These are phyloP conservation scores for Fonsecaea erecta DNA, from an alignment of 2,329 filamentous ascomycete genomes.

Conservation along the genomic window DNA sequence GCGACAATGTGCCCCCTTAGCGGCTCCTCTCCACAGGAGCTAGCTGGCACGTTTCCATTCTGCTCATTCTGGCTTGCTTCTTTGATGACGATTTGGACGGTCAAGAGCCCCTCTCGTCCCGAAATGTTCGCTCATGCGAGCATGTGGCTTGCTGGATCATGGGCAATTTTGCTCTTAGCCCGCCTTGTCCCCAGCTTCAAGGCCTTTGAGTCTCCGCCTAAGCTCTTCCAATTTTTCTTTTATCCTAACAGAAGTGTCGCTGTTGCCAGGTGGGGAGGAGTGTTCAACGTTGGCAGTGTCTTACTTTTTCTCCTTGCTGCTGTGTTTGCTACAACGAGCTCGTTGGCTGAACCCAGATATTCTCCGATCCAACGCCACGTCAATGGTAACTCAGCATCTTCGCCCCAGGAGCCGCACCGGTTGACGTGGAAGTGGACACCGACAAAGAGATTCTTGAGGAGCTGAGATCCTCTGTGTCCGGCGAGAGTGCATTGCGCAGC, in stretches of 20 bases:
- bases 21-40: constrained; percentile 24
- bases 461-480: constrained; percentile 4
- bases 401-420: constrained; percentile 6
- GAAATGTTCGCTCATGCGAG: constrained; percentile 27
- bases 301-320: constrained; percentile 7
- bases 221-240: constrained; percentile 5
- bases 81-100: constrained; percentile 11
- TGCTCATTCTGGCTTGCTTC: constrained; percentile 28
- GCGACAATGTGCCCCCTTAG: constrained; percentile 10
- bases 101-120: constrained; percentile 27
- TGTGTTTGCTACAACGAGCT: constrained; percentile 4
- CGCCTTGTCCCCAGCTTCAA: constrained; percentile 18
- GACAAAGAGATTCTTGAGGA: constrained; percentile 13
- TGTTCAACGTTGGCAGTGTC: constrained; percentile 1
- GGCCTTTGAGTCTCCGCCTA: constrained; percentile 18
- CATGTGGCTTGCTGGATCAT: constrained; percentile 30
- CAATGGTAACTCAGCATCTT: constrained; percentile 15
- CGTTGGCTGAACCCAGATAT: neutral
- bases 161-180: constrained; percentile 24
- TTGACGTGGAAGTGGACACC: constrained; percentile 27
- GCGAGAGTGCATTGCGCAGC: constrained; percentile 12
- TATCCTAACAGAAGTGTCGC: constrained; percentile 14
- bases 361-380: constrained; percentile 13
- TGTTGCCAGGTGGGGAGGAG: constrained; percentile 11
- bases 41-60: constrained; percentile 32